Percentiles rank a stretch among this genome's conserved stretches.
Evolutionary conservation across 257 asterid genomes (phyloP).

Genomic region (Hygrophila difformis): DNA sequence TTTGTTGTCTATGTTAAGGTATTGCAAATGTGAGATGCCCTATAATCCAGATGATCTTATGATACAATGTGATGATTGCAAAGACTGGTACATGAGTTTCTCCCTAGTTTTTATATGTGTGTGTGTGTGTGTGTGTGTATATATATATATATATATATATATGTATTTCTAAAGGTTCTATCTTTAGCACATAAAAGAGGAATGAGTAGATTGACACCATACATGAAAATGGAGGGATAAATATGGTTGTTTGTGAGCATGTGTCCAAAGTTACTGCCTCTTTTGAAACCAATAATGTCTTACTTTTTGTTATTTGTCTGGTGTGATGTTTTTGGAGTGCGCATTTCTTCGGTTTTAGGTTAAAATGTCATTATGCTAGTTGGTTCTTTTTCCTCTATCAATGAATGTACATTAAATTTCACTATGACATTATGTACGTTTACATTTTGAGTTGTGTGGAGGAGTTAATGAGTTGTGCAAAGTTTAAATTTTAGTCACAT

Average conservation of each 20-base stretch:
- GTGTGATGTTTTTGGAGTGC: not conserved
- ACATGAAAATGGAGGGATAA: not conserved
- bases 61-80: conserved; percentile 77
- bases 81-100: conserved; percentile 27
- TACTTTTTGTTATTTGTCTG: not conserved
- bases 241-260: not conserved
- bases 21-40: conserved; percentile 86
- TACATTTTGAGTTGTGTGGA: too few relatives aligned
- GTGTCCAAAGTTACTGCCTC: not conserved
- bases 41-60: conserved; percentile 78
- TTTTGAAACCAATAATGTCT: not conserved
- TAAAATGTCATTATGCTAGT: too few relatives aligned
- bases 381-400: too few relatives aligned
- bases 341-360: not conserved
- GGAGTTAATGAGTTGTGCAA: too few relatives aligned
- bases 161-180: not conserved
- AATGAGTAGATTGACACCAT: not conserved
- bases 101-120: not conserved
- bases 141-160: too few relatives aligned
- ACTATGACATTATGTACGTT: too few relatives aligned
- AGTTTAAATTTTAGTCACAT: too few relatives aligned
- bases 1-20: conserved; percentile 28
- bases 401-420: too few relatives aligned
- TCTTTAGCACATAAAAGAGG: not conserved
- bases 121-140: too few relatives aligned